Conservation (phyloP, 495 filamentous ascomycete genomes). For the Xylaria acuta region DNA sequence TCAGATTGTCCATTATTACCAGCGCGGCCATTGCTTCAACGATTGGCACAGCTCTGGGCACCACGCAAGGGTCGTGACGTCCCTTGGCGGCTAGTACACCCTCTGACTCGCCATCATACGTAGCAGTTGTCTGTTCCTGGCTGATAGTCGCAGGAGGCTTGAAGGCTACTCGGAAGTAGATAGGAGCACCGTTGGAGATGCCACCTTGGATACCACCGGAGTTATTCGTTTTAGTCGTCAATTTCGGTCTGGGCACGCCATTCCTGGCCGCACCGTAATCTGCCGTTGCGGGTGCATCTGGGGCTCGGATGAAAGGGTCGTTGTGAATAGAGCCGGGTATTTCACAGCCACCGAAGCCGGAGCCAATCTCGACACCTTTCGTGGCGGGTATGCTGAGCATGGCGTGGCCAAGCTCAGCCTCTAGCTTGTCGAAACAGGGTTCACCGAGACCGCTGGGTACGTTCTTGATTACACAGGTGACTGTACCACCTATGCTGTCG, state of each 20-base stretch:
- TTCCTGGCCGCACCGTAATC: constrained; percentile 45
- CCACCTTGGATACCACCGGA: constrained; percentile 96
- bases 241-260: constrained; percentile 52
- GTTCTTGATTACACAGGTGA: constrained; percentile 95
- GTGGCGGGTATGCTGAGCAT: constrained; percentile 98
- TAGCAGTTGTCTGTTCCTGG: constrained; percentile 84
- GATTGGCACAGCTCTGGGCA: constrained; percentile 71
- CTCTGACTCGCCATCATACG: constrained; percentile 71
- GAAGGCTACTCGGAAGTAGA: constrained; percentile 96
- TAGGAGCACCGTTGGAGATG: constrained; percentile 91
- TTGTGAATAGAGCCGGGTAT: constrained; percentile 92
- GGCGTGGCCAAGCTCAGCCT: constrained; percentile 90
- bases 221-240: constrained; percentile 95
- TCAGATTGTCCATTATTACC: constrained; percentile 88
- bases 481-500: constrained; percentile 95
- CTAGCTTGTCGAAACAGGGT: constrained; percentile 95
- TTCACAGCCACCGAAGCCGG: constrained; percentile 87
- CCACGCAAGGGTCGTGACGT: constrained; percentile 93
- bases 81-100: constrained; percentile 92
- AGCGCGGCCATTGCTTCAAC: constrained; percentile 96
- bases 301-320: constrained; percentile 75
- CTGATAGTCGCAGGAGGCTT: constrained; percentile 96
- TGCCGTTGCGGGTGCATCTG: constrained; percentile 48
- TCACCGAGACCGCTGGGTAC: constrained; percentile 88
- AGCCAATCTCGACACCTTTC: constrained; percentile 96